phyloP scores from a whole-genome alignment of 331 rosid genomes.

The Erythrophleum ivorense region DNA sequence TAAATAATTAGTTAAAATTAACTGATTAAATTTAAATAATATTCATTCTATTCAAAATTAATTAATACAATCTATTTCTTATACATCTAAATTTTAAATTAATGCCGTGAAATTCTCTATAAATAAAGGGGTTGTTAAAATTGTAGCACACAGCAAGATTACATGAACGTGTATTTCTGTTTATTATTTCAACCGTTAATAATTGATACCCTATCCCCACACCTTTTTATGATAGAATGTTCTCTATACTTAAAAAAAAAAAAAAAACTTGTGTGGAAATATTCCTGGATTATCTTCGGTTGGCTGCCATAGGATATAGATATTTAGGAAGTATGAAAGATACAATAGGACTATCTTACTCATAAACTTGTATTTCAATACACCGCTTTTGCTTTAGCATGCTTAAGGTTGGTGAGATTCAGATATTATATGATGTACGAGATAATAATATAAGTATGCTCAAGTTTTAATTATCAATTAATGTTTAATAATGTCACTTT shows the following conservation, averaged over 20 bases:
- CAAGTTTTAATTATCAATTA: too few species aligned
- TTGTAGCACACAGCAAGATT: too few species aligned
- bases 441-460: not conserved
- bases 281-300: not conserved
- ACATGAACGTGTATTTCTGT: not conserved
- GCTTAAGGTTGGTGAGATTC: constrained; percentile 3
- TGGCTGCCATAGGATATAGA: not conserved
- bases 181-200: not conserved
- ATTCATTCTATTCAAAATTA: too few species aligned
- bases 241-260: not conserved
- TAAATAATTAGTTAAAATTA: too few species aligned
- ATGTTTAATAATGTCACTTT: too few species aligned
- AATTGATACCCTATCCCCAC: not conserved
- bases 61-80: too few species aligned
- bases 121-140: too few species aligned
- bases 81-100: too few species aligned
- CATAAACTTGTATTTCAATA: not conserved
- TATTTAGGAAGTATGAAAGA: not conserved
- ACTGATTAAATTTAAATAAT: too few species aligned
- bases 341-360: not conserved
- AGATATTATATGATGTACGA: not conserved
- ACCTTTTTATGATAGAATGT: not conserved
- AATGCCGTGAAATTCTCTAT: too few species aligned
- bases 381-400: not conserved
- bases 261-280: not conserved